phyloP scores from a whole-genome alignment of 768 basidiomycete genomes.

The Saitozyma podzolica region DNA sequence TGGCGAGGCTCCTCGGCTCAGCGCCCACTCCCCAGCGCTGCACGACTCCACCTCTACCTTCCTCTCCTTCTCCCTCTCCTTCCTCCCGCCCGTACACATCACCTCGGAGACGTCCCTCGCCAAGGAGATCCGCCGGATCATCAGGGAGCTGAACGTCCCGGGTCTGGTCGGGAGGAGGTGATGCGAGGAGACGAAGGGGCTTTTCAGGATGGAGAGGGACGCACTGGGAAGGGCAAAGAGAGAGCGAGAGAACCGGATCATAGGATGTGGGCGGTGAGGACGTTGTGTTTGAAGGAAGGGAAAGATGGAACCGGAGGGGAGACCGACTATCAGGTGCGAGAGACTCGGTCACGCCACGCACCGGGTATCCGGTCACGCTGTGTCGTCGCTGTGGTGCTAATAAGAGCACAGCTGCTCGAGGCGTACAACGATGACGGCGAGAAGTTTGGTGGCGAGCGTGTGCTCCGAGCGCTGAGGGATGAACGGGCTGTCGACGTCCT shows the following conservation, averaged over 20 bases:
- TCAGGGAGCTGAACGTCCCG: slow-evolving; percentile 39
- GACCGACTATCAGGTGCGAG: slow-evolving; percentile 44
- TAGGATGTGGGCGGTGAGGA: slow-evolving; percentile 45
- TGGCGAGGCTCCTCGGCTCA: slow-evolving; percentile 15
- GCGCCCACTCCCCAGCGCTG: slow-evolving; percentile 36
- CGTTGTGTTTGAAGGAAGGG: slow-evolving; percentile 35
- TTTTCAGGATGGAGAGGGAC: slow-evolving; percentile 36
- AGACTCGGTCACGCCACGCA: background rate
- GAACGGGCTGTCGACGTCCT: slow-evolving; percentile 37
- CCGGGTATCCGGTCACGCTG: too few relatives aligned
- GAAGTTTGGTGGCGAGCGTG: slow-evolving; percentile 42
- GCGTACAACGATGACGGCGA: slow-evolving; percentile 42
- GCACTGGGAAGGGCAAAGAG: slow-evolving; percentile 27
- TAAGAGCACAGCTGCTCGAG: slow-evolving; percentile 28
- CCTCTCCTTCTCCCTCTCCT: slow-evolving; percentile 33
- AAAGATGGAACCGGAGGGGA: slow-evolving; percentile 44
- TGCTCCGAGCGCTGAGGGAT: slow-evolving; percentile 33
- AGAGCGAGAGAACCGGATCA: slow-evolving; percentile 48
- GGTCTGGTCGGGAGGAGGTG: slow-evolving; percentile 19
- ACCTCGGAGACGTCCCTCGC: slow-evolving; percentile 21
- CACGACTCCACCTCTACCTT: slow-evolving; percentile 43
- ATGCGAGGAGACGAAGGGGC: slow-evolving; percentile 32
- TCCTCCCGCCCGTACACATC: slow-evolving; percentile 26
- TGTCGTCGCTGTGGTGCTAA: too few relatives aligned
- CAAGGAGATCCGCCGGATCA: slow-evolving; percentile 34